Evolutionary conservation across 441 rosid genomes (phyloP), one percentile per base, ranked within the genome.

Genomic region (Pelargonium exstipulatum): DNA sequence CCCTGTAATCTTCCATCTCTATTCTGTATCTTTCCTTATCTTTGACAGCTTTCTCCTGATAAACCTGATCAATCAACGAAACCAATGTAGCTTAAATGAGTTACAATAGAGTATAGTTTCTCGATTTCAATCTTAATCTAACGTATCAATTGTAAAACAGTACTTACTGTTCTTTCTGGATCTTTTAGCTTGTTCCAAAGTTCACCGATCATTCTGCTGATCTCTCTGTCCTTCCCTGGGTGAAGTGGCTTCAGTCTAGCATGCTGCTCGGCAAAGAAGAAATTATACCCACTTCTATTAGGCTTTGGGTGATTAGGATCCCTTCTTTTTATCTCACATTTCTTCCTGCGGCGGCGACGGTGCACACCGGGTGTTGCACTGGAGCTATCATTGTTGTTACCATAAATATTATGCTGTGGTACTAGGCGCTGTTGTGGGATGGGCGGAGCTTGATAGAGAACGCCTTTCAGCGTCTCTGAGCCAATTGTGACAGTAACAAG

Each of bases 251-350:
- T 92, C 73, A 92, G 82, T 73, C 92, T 89, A 0, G 96, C 95
- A 8, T 89, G 96, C 78, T 95, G 98, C 81, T 95, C 99, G 0
- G 91, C 89, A 62, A 95, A 95, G 82, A 90, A 95, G 88, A 95
- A 95, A 82, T 90, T 95, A 37, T 95, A 92, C 0, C 97, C 97
- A 35, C 98, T 95, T 81, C 97, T 81, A 69, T 90, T 95, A 0
- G 97, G 96, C 65, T 95, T 92, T 0, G 99, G 99, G 81, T 88
- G 97, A 75, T 84, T 85, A 35, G 98, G 99, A 79, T 95, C 99
- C 61, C 97, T 87, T 74, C 88, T 89, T 78, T 84, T 89, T 40
- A 92, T 95, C 84, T 89, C 97, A 0, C 82, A 84, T 80, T 89
- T 92, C 88, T 87, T 95, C 76, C 96, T 83, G 58, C 97, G 85